Base-by-base conservation (phyloP, 768 basidiomycete genomes). In the Tylopilus rubrobrunneus region DNA sequence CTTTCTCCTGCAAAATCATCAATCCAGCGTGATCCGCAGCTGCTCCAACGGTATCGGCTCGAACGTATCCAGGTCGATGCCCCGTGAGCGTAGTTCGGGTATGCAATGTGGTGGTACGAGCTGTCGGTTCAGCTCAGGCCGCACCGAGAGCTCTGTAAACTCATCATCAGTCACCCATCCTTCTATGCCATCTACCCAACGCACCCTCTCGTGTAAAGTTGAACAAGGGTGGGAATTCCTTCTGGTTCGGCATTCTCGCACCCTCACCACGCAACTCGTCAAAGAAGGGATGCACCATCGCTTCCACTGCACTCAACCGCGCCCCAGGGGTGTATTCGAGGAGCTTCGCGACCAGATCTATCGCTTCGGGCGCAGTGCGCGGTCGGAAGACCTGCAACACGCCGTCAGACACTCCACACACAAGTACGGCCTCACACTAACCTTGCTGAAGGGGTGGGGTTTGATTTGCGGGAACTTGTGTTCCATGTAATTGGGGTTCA, bases 401-500 rank as follows among this genome's bases (percentile, higher is more conserved):
- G 42, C 51, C 42, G 19, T 58, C 55, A 61, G 63, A 49, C 56
- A 47, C 54, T 47, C 11, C 54, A 45, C 50, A 45, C 52, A 44
- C 49, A 17, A 17, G 50, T 34, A 52, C 31, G 37, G 31, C 29
- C 9, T 19, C 39, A 55, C 5, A 52, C 63, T 25, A 17, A 92
- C 92, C 85, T 98, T 98, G 68, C 87, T 89, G 78, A 98, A 98
- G 0, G 95, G 95, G 68, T 98, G 96, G n/a, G 95, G 93, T 70
- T 96, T 94, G 79, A 99, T 99, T 74, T 98, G 96, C 2, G 97
- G 97, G 79, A 99, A 99, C 74, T 98, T 98, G 84, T 99, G 97
- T 70, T 99, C 97, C 97, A 98, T 98, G 75, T 99, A 99, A 77
- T 99, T 99, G 51, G 97, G 97, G 74, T 99, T 99, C 97, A 99